Evolutionary conservation across 495 filamentous ascomycete species (phyloP).

Genomic region (Neurospora cerealis): DNA sequence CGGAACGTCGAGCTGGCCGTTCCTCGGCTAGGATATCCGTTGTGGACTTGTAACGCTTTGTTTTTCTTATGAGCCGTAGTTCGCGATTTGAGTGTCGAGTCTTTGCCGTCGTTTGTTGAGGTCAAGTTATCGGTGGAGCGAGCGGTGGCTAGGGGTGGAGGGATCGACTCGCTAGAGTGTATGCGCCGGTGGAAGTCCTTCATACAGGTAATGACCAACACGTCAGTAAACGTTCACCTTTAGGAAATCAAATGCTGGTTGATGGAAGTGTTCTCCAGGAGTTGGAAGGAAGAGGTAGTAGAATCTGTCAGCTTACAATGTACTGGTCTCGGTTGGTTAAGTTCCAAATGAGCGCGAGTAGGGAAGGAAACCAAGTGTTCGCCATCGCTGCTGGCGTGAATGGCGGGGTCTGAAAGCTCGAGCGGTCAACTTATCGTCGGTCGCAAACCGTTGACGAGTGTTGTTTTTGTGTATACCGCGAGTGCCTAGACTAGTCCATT

Average conservation of each 20-base stretch:
- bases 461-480: not conserved
- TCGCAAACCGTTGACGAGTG: not conserved
- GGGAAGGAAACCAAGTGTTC: not conserved
- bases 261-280: not conserved
- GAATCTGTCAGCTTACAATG: not conserved
- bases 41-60: not conserved
- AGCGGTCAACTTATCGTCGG: not conserved
- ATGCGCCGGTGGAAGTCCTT: not conserved
- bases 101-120: not conserved
- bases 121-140: not conserved
- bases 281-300: not conserved
- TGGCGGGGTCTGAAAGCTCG: not conserved
- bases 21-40: not conserved
- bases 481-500: not conserved
- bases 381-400: not conserved
- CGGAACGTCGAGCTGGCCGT: not conserved
- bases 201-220: not conserved
- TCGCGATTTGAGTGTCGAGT: not conserved
- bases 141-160: not conserved
- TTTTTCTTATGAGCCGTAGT: not conserved
- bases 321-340: not conserved
- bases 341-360: not conserved
- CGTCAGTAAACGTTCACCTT: not conserved
- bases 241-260: not conserved
- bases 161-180: not conserved